Evolutionary conservation across 1,284 basidiomycete species (phyloP).

Genomic region (Trichosporon coremiiforme): DNA sequence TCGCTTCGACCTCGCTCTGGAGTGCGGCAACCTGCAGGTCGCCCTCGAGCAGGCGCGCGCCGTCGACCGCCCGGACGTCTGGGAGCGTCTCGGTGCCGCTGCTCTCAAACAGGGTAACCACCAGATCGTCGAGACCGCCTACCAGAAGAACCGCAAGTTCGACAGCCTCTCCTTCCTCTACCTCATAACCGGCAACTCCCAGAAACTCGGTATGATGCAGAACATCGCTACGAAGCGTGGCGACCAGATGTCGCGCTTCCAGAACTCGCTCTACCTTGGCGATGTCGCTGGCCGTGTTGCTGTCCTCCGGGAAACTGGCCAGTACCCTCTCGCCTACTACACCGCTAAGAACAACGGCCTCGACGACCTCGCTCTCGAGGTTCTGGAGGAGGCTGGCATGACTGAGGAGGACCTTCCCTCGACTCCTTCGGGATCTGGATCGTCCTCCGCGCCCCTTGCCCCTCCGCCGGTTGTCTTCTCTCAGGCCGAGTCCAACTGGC

Average conservation of each 20-base stretch:
- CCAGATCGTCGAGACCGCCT: conserved; percentile 95
- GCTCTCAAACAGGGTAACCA: conserved; percentile 98
- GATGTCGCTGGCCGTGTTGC: conserved; percentile 80
- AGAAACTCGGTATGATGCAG: conserved; percentile 96
- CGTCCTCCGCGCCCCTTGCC: conserved; percentile 59
- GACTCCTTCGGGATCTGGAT: conserved; percentile 65
- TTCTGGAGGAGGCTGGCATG: conserved; percentile 84
- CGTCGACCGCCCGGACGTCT: conserved; percentile 87
- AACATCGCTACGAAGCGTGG: conserved; percentile 94
- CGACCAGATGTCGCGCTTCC: conserved; percentile 97
- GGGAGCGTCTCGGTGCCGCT: conserved; percentile 90
- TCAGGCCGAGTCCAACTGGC: conserved; percentile 83
- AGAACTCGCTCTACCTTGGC: conserved; percentile 93
- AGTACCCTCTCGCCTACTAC: conserved; percentile 84
- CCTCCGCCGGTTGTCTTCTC: conserved; percentile 76
- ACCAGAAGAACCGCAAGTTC: conserved; percentile 97
- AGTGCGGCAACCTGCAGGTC: conserved; percentile 96
- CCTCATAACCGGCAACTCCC: conserved; percentile 85
- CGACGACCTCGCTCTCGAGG: conserved; percentile 84
- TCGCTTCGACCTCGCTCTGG: conserved; percentile 94
- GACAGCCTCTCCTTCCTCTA: conserved; percentile 98
- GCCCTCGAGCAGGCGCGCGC: conserved; percentile 90
- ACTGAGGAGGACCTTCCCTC: conserved; percentile 80
- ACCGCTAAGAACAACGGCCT: conserved; percentile 94
- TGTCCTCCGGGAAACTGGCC: conserved; percentile 89